Conservation (phyloP, 2,329 filamentous ascomycete species). For the Xylariaceae sp. region DNA sequence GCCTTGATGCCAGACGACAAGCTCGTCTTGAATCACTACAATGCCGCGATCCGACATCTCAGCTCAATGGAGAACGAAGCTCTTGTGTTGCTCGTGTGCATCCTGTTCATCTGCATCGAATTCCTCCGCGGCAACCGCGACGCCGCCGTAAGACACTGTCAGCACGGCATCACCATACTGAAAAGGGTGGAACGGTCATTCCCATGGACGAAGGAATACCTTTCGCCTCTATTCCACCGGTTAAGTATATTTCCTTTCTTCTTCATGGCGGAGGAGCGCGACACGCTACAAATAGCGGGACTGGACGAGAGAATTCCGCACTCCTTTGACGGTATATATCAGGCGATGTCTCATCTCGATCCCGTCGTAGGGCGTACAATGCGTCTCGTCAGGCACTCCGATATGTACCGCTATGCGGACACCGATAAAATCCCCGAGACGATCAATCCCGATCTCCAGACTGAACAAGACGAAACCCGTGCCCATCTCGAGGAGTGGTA, state of each 20-base stretch:
- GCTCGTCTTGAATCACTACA: conserved; percentile 39
- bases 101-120: conserved; percentile 43
- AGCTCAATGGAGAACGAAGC: conserved; percentile 30
- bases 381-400: conserved; percentile 28
- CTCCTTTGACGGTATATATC: conserved; percentile 19
- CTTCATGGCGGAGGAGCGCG: conserved; percentile 25
- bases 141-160: conserved; percentile 35
- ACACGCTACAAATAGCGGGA: conserved; percentile 21
- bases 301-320: conserved; percentile 21
- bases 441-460: conserved; percentile 16
- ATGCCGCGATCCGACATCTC: conserved; percentile 36
- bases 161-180: conserved; percentile 37
- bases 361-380: conserved; percentile 27
- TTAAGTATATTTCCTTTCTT: conserved; percentile 39
- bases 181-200: conserved; percentile 24
- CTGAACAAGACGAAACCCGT: conserved; percentile 22
- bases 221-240: conserved; percentile 37
- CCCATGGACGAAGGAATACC: conserved; percentile 30
- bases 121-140: conserved; percentile 36
- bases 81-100: conserved; percentile 36
- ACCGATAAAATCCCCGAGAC: conserved; percentile 10
- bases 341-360: conserved; percentile 32
- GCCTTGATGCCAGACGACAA: conserved; percentile 19
- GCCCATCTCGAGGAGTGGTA: conserved; percentile 29
- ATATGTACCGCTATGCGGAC: conserved; percentile 25